Conservation (phyloP, 805 yeast genomes). For the Saccharomyces jurei region DNA sequence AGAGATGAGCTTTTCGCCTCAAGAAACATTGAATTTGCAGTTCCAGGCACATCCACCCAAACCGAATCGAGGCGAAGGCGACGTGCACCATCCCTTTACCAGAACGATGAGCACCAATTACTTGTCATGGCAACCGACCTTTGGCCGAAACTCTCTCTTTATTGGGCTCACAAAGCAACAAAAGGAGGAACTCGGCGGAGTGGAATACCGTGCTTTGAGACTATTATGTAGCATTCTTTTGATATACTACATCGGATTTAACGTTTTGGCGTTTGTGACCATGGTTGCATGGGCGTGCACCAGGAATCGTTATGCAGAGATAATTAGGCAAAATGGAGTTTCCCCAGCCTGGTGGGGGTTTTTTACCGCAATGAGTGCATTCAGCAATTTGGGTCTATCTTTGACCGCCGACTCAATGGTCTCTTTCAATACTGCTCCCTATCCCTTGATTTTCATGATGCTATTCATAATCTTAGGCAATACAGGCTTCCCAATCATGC, state of each 20-base stretch:
- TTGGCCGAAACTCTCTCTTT: constrained; percentile 92
- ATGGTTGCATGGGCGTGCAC: constrained; percentile 53
- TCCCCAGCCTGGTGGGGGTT: constrained; percentile 88
- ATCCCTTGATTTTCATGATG: constrained; percentile 50
- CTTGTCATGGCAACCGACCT: constrained; percentile 80
- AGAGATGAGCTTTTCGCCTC: neutral
- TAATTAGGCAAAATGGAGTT: constrained; percentile 47
- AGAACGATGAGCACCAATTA: constrained; percentile 50
- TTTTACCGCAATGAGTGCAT: constrained; percentile 68
- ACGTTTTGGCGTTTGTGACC: constrained; percentile 42
- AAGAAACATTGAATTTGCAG: neutral
- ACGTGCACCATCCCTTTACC: constrained; percentile 8
- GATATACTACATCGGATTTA: constrained; percentile 65
- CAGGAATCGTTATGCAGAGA: constrained; percentile 34
- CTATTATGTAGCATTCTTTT: constrained; percentile 57
- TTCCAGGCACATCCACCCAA: neutral
- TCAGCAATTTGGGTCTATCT: constrained; percentile 77
- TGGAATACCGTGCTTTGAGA: constrained; percentile 84
- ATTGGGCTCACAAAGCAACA: constrained; percentile 73
- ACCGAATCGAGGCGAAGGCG: neutral
- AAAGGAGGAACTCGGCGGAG: constrained; percentile 92
- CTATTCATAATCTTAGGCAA: constrained; percentile 82
- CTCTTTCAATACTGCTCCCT: constrained; percentile 55
- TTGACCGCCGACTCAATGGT: constrained; percentile 72
- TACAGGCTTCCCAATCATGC: constrained; percentile 82